Conservation (phyloP, 1,139 yeast genomes). For the Kodamaea derodonti region DNA sequence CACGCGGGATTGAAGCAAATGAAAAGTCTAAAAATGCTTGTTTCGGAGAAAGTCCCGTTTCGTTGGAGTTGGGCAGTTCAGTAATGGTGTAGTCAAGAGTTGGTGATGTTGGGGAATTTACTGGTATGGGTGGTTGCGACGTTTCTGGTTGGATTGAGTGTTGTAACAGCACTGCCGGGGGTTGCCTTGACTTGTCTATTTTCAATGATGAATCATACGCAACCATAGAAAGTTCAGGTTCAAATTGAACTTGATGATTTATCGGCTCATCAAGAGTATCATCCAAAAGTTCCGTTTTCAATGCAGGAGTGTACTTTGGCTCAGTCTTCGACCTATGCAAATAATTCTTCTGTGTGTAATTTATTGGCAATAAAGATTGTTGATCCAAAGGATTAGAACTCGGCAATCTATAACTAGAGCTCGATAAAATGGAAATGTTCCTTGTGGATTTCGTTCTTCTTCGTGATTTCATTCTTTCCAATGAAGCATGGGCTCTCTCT, state of each 20-base stretch:
- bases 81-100: background rate
- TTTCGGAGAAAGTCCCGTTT: background rate
- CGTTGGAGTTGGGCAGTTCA: background rate
- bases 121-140: background rate
- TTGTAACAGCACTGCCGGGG: background rate
- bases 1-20: background rate
- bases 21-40: background rate
- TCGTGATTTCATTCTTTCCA: conserved; percentile 59
- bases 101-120: background rate
- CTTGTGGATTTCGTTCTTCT: conserved; percentile 49
- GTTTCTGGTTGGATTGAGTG: background rate
- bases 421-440: conserved; percentile 27
- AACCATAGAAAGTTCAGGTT: background rate
- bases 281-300: background rate
- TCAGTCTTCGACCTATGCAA: too few species aligned
- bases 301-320: background rate
- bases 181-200: background rate
- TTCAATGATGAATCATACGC: background rate
- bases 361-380: background rate
- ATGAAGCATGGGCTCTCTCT: conserved; percentile 65
- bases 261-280: background rate
- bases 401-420: conserved; percentile 21
- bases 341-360: background rate
- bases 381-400: conserved; percentile 7
- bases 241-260: background rate